These are phyloP conservation scores for Calophaca sinica DNA, from an alignment of 306 rosid species.

Conservation along the genomic window DNA sequence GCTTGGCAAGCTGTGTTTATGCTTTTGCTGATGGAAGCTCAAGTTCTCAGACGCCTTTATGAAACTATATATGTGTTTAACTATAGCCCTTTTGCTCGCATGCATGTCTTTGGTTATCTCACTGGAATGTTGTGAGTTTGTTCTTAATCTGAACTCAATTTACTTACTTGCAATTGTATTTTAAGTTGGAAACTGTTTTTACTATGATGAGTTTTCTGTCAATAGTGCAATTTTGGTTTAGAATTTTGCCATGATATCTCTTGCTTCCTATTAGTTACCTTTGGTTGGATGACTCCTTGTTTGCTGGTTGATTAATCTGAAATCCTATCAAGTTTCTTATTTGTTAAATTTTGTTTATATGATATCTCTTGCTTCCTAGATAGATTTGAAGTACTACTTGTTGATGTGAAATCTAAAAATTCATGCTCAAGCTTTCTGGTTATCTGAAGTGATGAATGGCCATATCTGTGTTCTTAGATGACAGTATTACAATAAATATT, in stretches of 20 bases:
- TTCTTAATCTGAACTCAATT: constrained; percentile 23
- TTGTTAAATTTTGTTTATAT: constrained; percentile 1
- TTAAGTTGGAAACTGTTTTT: background rate
- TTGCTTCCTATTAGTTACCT: background rate
- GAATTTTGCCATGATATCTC: background rate
- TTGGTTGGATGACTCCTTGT: background rate
- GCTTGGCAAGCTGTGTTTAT: constrained; percentile 78
- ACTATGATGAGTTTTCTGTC: background rate
- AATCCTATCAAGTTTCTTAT: background rate
- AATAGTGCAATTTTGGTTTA: constrained; percentile 31
- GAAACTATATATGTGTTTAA: constrained; percentile 74
- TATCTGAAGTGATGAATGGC: constrained; percentile 19
- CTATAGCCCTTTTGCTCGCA: constrained; percentile 80
- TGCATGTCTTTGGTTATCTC: constrained; percentile 86
- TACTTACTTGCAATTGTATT: constrained; percentile 30
- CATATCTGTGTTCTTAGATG: constrained; percentile 3
- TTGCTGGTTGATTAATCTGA: constrained; percentile 11
- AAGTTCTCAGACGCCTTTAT: constrained; percentile 73
- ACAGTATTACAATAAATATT: background rate
- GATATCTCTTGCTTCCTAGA: too few relatives aligned
- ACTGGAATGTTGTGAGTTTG: constrained; percentile 84
- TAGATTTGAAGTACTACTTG: too few relatives aligned
- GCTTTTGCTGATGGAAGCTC: constrained; percentile 84
- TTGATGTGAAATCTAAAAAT: constrained; percentile 25
- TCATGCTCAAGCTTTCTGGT: background rate